Evolutionary conservation across 345 rosid genomes (phyloP).

Genomic region (Litchi chinensis): DNA sequence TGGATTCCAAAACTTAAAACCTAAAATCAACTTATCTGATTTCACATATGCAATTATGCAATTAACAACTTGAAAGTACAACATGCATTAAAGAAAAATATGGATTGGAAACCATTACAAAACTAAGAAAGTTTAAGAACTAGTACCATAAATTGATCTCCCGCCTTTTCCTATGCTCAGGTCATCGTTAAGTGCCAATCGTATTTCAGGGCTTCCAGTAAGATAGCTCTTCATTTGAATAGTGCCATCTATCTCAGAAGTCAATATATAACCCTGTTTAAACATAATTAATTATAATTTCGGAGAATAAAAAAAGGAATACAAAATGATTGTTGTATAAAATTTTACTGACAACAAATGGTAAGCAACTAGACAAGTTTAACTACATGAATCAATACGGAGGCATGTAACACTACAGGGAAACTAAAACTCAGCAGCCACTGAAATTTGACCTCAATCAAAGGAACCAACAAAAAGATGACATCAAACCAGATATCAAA

Average conservation of each 20-base stretch:
- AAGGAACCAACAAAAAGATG: background rate
- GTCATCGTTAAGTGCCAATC: constrained; percentile 95
- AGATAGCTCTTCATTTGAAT: constrained; percentile 99
- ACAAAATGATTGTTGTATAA: background rate
- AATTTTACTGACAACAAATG: background rate
- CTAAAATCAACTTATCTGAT: background rate
- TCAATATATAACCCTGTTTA: constrained; percentile 88
- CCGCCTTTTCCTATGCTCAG: constrained; percentile 83
- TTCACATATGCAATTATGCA: background rate
- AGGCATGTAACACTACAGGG: background rate
- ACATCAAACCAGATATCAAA: background rate
- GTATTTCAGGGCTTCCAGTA: constrained; percentile 94
- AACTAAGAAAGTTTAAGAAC: constrained; percentile 17
- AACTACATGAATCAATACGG: background rate
- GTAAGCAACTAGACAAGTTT: background rate
- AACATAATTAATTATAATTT: constrained; percentile 6
- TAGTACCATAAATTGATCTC: constrained; percentile 76
- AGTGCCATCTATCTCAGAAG: constrained; percentile 99
- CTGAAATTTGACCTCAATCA: background rate
- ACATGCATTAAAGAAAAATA: constrained; percentile 1
- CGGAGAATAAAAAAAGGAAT: background rate
- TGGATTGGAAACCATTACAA: background rate
- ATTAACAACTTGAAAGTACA: constrained; percentile 13
- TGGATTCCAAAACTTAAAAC: constrained; percentile 2
- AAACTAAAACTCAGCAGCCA: background rate